A percentile compares a stretch with the other conserved stretches of the same genome.
These are phyloP conservation scores for Durio zibethinus DNA, from an alignment of 345 rosid species.

Conservation along the genomic window DNA sequence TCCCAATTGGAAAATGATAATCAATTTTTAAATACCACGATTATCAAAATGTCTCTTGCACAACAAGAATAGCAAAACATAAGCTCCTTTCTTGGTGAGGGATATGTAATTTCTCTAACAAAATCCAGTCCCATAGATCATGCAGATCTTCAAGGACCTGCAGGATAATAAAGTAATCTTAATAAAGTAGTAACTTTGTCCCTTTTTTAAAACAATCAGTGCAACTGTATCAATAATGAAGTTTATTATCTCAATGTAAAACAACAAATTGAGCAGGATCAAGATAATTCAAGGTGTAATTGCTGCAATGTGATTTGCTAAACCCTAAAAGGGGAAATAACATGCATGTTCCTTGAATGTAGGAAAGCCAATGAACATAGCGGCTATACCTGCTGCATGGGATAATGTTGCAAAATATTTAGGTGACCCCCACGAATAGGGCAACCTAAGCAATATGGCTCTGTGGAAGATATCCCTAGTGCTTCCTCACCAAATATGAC, in stretches of 20 bases:
- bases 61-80: slow-evolving; percentile 78
- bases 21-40: slow-evolving; percentile 52
- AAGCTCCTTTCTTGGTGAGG: slow-evolving; percentile 56
- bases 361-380: background rate
- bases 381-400: slow-evolving; percentile 69
- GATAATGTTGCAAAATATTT: slow-evolving; percentile 73
- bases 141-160: slow-evolving; percentile 84
- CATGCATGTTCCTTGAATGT: background rate
- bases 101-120: slow-evolving; percentile 64
- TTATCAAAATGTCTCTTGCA: slow-evolving; percentile 82
- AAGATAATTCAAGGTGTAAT: background rate
- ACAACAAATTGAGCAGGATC: background rate
- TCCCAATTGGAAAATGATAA: background rate
- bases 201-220: background rate
- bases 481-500: slow-evolving; percentile 91
- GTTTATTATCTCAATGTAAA: slow-evolving; percentile 10
- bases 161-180: slow-evolving; percentile 4
- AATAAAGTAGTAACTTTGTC: background rate
- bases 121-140: slow-evolving; percentile 88
- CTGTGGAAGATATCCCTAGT: slow-evolving; percentile 61
- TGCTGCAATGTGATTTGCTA: background rate
- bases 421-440: slow-evolving; percentile 95
- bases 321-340: background rate
- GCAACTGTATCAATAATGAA: background rate
- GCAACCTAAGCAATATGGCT: slow-evolving; percentile 68